Evolutionary conservation across 345 rosid species (phyloP).

Genomic region (Sapria himalayana): DNA sequence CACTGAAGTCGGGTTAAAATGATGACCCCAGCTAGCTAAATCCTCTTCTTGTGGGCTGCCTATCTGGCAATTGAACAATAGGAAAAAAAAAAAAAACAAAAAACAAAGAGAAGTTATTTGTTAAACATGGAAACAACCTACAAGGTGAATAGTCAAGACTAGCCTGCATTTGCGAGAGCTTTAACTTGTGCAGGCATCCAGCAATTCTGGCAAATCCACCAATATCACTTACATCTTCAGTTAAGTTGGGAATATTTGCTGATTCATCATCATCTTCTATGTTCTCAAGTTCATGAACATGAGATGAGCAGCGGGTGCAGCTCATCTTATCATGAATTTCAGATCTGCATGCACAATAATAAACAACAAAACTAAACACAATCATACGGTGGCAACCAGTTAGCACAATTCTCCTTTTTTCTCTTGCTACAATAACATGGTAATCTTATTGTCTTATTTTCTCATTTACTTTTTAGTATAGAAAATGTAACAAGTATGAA

Average conservation of each 20-base stretch:
- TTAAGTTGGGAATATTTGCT: conserved; percentile 9
- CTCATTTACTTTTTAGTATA: no score
- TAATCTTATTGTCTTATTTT: no score
- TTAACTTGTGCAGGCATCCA: conserved; percentile 43
- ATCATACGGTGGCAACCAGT: no score
- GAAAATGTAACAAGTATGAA: no score
- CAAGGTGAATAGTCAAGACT: no score
- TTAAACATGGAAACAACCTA: no score
- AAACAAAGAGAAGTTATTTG: no score
- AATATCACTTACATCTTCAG: conserved; percentile 27
- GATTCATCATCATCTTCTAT: conserved; percentile 14
- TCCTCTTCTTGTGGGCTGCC: conserved; percentile 86
- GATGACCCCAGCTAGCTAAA: conserved; percentile 85
- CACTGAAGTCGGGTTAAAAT: conserved; percentile 41
- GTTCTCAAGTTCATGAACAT: conserved; percentile 13
- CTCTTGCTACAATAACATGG: no score
- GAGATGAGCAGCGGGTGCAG: conserved; percentile 39
- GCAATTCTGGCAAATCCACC: conserved; percentile 79
- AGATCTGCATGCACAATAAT: conserved; percentile 34
- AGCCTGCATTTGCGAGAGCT: conserved; percentile 78
- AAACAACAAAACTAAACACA: no score
- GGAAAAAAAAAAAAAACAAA: conserved; percentile 4
- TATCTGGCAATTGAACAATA: conserved; percentile 33
- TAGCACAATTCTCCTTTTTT: no score
- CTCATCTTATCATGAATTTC: conserved; percentile 81